Percentiles rank a stretch among this genome's conserved stretches.
These are phyloP conservation scores for Tuber calosporum DNA, from an alignment of 495 filamentous ascomycete genomes.

Conservation along the genomic window DNA sequence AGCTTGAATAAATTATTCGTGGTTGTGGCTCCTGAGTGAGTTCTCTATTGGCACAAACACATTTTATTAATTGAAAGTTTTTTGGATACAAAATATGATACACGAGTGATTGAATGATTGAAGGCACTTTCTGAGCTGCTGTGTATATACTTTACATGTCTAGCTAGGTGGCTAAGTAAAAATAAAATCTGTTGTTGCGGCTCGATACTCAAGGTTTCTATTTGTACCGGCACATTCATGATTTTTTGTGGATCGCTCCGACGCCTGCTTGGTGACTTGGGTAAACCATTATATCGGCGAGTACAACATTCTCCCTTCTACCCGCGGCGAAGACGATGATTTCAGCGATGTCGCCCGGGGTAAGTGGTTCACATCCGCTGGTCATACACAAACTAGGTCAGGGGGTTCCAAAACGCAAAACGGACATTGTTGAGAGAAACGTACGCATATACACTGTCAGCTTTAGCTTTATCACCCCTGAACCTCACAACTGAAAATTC, in stretches of 20 bases:
- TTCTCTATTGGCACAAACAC: no score
- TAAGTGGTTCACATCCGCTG: conserved; percentile 82
- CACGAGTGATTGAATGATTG: no score
- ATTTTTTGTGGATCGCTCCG: conserved; percentile 32
- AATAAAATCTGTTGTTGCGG: no score
- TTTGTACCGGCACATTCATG: no score
- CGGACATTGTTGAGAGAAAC: conserved; percentile 39
- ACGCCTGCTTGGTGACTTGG: conserved; percentile 78
- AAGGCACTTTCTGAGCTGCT: no score
- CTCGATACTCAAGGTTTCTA: no score
- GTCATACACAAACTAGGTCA: neutral
- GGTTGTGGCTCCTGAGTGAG: no score
- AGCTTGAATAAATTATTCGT: no score
- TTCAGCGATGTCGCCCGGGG: conserved; percentile 91
- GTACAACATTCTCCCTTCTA: conserved; percentile 85
- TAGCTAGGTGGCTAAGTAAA: no score
- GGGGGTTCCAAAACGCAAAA: conserved; percentile 5
- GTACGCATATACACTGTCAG: conserved; percentile 91
- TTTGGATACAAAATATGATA: no score
- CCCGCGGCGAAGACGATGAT: conserved; percentile 85
- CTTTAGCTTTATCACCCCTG: conserved; percentile 84
- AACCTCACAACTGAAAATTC: conserved; percentile 94
- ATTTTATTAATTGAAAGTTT: no score
- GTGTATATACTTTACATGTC: no score
- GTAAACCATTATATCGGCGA: conserved; percentile 86